Percentiles rank a stretch among this genome's conserved stretches.
Evolutionary conservation across 208 protist species (phyloP).

Genomic region (Acanthamoeba triangularis): DNA sequence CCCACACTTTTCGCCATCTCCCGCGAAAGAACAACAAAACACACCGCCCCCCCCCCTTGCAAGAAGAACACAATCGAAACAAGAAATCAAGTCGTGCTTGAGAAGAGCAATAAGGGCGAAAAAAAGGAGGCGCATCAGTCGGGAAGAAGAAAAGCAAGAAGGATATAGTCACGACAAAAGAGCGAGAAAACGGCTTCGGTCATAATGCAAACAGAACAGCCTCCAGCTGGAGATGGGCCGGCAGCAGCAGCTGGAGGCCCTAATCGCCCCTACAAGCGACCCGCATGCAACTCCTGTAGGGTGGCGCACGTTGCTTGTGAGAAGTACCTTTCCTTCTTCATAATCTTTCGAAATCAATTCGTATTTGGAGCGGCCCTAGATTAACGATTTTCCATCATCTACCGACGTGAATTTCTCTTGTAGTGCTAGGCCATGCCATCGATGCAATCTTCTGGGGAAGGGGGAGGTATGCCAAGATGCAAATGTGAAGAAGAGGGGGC

Average conservation of each 20-base stretch:
- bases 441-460: slow-evolving; percentile 7
- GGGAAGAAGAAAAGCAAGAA: not conserved
- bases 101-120: not conserved
- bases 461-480: slow-evolving; percentile 35
- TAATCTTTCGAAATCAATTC: not conserved
- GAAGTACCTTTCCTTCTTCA: slow-evolving; percentile 14
- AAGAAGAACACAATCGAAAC: not conserved
- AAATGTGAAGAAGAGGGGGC: slow-evolving; percentile 40
- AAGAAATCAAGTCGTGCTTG: not conserved
- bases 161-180: not conserved
- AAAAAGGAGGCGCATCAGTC: not conserved
- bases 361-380: not conserved
- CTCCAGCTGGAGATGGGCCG: not conserved
- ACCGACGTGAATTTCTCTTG: no score
- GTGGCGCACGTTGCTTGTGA: slow-evolving; percentile 45
- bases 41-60: not conserved
- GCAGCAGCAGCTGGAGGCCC: not conserved
- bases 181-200: not conserved
- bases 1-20: not conserved
- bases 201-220: slow-evolving; percentile 18
- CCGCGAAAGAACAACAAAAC: not conserved
- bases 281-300: slow-evolving; percentile 27
- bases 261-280: not conserved
- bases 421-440: slow-evolving; percentile 11
- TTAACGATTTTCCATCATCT: not conserved